These are phyloP conservation scores for Quercus tomentella DNA, from an alignment of 331 rosid genomes.

Conservation along the genomic window DNA sequence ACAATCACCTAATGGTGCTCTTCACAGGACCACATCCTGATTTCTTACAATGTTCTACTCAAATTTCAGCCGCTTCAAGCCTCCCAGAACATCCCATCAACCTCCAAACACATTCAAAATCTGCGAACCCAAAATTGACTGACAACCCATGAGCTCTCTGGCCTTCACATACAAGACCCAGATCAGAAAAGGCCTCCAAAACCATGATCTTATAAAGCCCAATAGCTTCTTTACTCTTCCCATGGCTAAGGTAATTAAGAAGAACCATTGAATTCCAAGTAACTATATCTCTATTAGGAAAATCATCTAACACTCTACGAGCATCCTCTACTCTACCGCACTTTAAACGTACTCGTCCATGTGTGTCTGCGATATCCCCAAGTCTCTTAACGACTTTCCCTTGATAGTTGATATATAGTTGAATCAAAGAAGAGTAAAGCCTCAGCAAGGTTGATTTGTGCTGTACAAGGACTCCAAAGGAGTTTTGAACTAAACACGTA, in stretches of 20 bases:
- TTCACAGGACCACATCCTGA: slow-evolving; percentile 66
- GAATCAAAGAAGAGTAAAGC: slow-evolving; percentile 38
- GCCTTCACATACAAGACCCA: slow-evolving; percentile 35
- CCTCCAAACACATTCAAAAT: slow-evolving; percentile 43
- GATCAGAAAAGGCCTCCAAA: slow-evolving; percentile 43
- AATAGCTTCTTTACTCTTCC: slow-evolving; percentile 46
- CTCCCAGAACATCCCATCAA: slow-evolving; percentile 29
- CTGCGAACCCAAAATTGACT: slow-evolving; percentile 60
- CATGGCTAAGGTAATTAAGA: slow-evolving; percentile 31
- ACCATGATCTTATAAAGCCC: slow-evolving; percentile 44
- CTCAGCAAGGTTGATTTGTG: neutral
- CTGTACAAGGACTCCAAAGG: slow-evolving; percentile 1
- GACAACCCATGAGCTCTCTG: slow-evolving; percentile 63
- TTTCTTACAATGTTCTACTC: slow-evolving; percentile 44
- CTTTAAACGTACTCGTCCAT: slow-evolving; percentile 39
- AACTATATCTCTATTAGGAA: slow-evolving; percentile 46
- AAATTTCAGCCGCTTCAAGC: slow-evolving; percentile 55
- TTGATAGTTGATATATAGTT: slow-evolving; percentile 30
- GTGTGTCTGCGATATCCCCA: slow-evolving; percentile 38
- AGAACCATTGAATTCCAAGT: slow-evolving; percentile 64
- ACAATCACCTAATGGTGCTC: slow-evolving; percentile 55
- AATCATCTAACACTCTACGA: slow-evolving; percentile 55
- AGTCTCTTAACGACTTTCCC: slow-evolving; percentile 29
- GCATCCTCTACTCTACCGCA: slow-evolving; percentile 42
- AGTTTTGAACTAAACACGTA: neutral